Conservation (phyloP, 2,329 filamentous ascomycete species). For the Fusarium staphyleae region DNA sequence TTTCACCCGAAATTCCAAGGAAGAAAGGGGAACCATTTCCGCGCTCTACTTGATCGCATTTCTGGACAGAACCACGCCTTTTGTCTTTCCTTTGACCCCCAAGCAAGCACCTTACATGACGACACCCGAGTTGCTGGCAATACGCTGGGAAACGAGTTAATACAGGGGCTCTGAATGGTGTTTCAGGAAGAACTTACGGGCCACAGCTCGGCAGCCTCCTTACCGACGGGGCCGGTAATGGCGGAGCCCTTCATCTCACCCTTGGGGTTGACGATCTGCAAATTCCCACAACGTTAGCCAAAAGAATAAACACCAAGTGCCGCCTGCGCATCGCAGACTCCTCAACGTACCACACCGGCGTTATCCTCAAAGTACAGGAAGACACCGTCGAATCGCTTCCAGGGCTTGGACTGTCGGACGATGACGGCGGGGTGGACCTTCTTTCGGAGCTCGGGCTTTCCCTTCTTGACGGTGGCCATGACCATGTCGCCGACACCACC, state of each 20-base stretch:
- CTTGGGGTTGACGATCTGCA: conserved; percentile 98
- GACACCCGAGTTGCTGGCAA: conserved; percentile 99
- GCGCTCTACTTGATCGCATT: conserved; percentile 47
- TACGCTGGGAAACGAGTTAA: conserved; percentile 73
- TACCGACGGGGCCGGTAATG: conserved; percentile 98
- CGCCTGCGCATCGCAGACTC: background rate
- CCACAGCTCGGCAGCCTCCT: conserved; percentile 99
- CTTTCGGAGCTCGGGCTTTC: conserved; percentile 99
- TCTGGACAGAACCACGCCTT: conserved; percentile 44
- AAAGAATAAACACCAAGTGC: too few relatives aligned
- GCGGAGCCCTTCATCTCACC: conserved; percentile 99
- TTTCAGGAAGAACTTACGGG: conserved; percentile 70
- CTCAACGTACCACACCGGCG: conserved; percentile 84
- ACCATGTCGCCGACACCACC: conserved; percentile 99
- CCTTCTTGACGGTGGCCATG: conserved; percentile 99
- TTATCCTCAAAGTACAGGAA: conserved; percentile 99
- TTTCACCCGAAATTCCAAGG: conserved; percentile 30
- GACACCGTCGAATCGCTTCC: conserved; percentile 97
- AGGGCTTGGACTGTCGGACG: conserved; percentile 98
- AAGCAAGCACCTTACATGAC: conserved; percentile 83
- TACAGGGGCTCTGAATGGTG: background rate
- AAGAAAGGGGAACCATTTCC: conserved; percentile 37
- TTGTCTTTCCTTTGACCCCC: conserved; percentile 39
- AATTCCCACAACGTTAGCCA: conserved; percentile 46
- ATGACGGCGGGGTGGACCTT: conserved; percentile 99